Conservation (phyloP, 805 yeast species). For the Jamesozyma gamospora region DNA sequence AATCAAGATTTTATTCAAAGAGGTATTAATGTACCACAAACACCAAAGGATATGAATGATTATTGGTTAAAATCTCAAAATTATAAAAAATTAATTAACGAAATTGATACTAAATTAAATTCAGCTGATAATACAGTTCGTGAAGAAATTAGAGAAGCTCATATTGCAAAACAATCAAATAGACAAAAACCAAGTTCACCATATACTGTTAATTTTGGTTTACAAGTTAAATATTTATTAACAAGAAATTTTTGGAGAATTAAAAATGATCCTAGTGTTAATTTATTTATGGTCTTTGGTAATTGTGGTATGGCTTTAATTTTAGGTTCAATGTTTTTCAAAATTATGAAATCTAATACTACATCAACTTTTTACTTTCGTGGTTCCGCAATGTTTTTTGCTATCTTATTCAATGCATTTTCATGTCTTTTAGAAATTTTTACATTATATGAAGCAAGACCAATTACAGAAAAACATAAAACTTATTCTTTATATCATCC, state of each 20-base stretch:
- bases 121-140: conserved; percentile 5
- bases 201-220: conserved; percentile 37
- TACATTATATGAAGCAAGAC: conserved; percentile 42
- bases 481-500: conserved; percentile 51
- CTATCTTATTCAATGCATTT: conserved; percentile 51
- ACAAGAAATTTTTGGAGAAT: conserved; percentile 38
- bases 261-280: conserved; percentile 38
- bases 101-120: conserved; percentile 32
- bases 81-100: conserved; percentile 31
- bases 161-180: conserved; percentile 40
- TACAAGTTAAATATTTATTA: conserved; percentile 40
- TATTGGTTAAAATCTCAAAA: conserved; percentile 41
- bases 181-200: conserved; percentile 36
- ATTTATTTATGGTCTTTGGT: conserved; percentile 31
- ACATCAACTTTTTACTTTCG: conserved; percentile 42
- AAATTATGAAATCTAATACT: conserved; percentile 12
- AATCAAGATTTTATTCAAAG: conserved; percentile 29
- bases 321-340: conserved; percentile 32
- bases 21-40: conserved; percentile 43
- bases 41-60: conserved; percentile 43
- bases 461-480: conserved; percentile 50
- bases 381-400: conserved; percentile 56
- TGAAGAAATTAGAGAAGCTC: conserved; percentile 26
- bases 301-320: conserved; percentile 43
- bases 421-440: conserved; percentile 48